A percentile compares a stretch with the other conserved stretches of the same genome.
These are phyloP conservation scores for Vitis labrusca DNA, from an alignment of 164 flowering plant genomes.

Conservation along the genomic window DNA sequence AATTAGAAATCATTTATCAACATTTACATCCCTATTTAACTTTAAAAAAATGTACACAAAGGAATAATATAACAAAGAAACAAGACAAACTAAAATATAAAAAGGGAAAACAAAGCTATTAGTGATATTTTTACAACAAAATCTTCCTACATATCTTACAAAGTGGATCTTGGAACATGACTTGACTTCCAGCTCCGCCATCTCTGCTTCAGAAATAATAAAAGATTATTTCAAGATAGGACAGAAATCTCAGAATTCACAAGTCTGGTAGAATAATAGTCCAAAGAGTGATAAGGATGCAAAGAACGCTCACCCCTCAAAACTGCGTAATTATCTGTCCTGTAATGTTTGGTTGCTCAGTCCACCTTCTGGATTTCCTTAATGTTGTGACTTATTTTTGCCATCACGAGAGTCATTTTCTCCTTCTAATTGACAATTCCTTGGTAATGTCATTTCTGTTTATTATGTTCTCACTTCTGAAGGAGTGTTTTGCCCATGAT, in stretches of 20 bases:
- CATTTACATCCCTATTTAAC: conserved; percentile 8
- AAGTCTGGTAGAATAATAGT: neutral
- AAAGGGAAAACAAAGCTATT: neutral
- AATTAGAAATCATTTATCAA: neutral
- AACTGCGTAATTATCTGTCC: neutral
- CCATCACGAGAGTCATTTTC: neutral
- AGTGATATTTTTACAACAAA: conserved; percentile 13
- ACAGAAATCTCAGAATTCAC: neutral
- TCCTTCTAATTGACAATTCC: neutral
- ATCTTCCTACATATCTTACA: neutral
- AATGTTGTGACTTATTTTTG: neutral
- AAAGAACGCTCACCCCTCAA: conserved; percentile 1
- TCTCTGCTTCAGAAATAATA: conserved; percentile 8
- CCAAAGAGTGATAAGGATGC: too few species aligned
- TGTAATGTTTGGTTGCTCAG: neutral
- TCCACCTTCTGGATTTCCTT: neutral
- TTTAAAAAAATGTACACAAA: conserved; percentile 5
- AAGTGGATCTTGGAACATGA: neutral
- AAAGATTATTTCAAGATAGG: neutral
- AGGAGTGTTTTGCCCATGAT: neutral
- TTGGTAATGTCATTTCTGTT: neutral
- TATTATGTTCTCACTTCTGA: neutral
- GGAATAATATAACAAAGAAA: neutral
- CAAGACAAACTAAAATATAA: neutral
- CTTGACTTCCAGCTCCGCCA: neutral